Conservation (phyloP, 306 rosid species). For the Fragaria vesca region DNA sequence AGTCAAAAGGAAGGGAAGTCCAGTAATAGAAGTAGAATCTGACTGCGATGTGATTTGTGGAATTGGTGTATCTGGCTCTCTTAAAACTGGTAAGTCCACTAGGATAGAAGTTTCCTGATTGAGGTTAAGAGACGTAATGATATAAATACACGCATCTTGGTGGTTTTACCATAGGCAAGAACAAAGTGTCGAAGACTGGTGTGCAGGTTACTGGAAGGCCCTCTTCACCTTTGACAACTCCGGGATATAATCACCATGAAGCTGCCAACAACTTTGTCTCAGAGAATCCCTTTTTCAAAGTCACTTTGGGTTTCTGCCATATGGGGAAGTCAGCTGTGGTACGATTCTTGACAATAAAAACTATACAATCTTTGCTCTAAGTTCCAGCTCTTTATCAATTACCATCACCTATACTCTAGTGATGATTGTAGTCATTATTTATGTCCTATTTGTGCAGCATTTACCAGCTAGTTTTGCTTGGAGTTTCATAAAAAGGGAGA, state of each 20-base stretch:
- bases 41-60: background rate
- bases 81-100: background rate
- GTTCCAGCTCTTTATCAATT: background rate
- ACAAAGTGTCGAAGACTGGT: background rate
- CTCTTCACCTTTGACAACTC: background rate
- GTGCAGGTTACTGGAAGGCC: background rate
- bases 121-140: background rate
- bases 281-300: constrained; percentile 8
- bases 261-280: constrained; percentile 8
- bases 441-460: background rate
- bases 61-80: background rate
- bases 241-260: background rate
- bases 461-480: background rate
- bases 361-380: background rate
- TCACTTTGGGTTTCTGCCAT: background rate
- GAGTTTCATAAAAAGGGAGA: background rate
- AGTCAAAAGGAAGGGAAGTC: background rate
- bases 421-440: background rate
- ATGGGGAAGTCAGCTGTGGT: background rate
- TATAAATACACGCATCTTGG: background rate
- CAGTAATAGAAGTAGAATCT: background rate
- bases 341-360: background rate
- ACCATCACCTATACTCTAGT: background rate
- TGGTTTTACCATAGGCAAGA: background rate
- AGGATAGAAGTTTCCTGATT: background rate